Evolutionary conservation across 805 yeast genomes (phyloP).

Genomic region (Yamadazyma endophytica): DNA sequence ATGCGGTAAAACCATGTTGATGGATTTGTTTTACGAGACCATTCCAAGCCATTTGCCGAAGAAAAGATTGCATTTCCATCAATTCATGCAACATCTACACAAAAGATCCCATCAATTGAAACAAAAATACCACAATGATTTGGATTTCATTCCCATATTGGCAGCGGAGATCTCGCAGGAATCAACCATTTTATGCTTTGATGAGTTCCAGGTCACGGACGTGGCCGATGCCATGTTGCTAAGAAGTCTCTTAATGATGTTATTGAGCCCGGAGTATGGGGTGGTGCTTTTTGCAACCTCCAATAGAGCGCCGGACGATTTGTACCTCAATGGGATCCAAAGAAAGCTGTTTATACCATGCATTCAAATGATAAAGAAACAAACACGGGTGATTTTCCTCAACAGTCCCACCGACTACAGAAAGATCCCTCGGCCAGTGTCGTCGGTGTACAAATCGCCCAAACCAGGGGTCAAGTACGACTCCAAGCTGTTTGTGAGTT

Average conservation of each 20-base stretch:
- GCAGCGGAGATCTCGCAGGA: constrained; percentile 79
- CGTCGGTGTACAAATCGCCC: constrained; percentile 76
- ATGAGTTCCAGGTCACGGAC: constrained; percentile 96
- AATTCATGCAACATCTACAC: constrained; percentile 93
- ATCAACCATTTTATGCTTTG: constrained; percentile 83
- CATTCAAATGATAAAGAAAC: constrained; percentile 68
- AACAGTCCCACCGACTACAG: constrained; percentile 94
- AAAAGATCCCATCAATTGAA: constrained; percentile 78
- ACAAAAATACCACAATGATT: constrained; percentile 51
- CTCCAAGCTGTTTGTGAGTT: constrained; percentile 46
- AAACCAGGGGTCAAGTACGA: constrained; percentile 54
- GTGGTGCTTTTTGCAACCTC: constrained; percentile 89
- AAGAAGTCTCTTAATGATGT: constrained; percentile 63
- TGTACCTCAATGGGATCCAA: constrained; percentile 92
- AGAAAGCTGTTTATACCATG: constrained; percentile 90
- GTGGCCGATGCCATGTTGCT: constrained; percentile 98
- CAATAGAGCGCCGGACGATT: constrained; percentile 90
- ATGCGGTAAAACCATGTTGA: constrained; percentile 96
- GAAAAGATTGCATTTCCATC: constrained; percentile 87
- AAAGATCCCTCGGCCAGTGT: constrained; percentile 76
- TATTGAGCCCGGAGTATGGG: constrained; percentile 75
- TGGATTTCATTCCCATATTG: constrained; percentile 78
- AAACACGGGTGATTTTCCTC: constrained; percentile 72
- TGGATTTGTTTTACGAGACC: constrained; percentile 90
- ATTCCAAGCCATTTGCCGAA: constrained; percentile 76